Base-by-base conservation (phyloP, 495 filamentous ascomycete species). In the Aspergillus carlsbadensis region DNA sequence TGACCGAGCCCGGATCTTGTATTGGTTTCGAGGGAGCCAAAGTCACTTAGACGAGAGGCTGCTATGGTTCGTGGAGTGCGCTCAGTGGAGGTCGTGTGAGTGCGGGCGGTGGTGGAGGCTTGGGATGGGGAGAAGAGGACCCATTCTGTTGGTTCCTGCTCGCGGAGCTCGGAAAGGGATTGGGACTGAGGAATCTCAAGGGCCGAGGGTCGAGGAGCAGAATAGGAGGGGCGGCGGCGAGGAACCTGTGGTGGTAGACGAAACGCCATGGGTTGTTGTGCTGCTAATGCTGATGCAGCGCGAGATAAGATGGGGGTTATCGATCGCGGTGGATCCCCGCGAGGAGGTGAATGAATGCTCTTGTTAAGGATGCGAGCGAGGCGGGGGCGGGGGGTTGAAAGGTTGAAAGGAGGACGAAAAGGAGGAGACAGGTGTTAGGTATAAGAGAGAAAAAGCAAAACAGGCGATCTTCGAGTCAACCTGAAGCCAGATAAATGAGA, bases 111-210 rank as follows among this genome's bases (percentile, higher is more conserved):
- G 21, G 76, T 79, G 6, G 85, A 84, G 35, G 83, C 75, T 33
- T 67, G 71, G 15, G 81, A 77, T 4, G 92, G 91, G 10, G 91
- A 91, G 74, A 98, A 98, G 60, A 98, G 83, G 41, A 98, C 85
- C 95, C 94, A 98, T 84, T 96, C 92, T 66, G 92, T 86, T 4
- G 90, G 84, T 47, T 96, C 88, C 64, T 87, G 84, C 57, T 70
- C 59, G 52, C 65, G 57, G 60, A 66, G 73, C 20, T 79, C 71
- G 5, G 64, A 44, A 5, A 64, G 54, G 33, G 73, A 65, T 34
- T 75, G 66, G 29, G 73, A 65, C 31, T 75, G 66, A 5, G 75
- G 74, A 36, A 67, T 58, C 39, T 73, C 69, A 15, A 76, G 64
- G 3, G 62, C 31, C 5, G 74, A 66, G 13, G 73, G 69, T 53